Evolutionary conservation across 768 basidiomycete species (phyloP).

Genomic region (Naganishia friedmannii): DNA sequence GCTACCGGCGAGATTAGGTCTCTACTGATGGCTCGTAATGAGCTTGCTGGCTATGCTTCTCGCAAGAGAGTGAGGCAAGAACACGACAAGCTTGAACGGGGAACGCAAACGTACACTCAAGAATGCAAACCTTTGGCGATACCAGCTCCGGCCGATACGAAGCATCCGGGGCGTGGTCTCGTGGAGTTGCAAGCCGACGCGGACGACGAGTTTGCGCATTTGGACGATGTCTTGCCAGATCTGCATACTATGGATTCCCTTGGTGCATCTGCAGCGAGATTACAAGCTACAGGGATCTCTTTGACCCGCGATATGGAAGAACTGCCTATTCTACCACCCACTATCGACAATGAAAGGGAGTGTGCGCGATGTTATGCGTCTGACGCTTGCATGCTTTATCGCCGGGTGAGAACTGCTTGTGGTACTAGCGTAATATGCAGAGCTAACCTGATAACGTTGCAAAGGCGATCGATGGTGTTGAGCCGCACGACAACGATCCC

Average conservation of each 20-base stretch:
- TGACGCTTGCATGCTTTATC: constrained; percentile 90
- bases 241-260: not conserved
- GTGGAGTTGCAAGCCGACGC: not conserved
- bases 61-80: constrained; percentile 30
- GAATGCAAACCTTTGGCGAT: not conserved
- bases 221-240: constrained; percentile 33
- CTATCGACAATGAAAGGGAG: constrained; percentile 73
- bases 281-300: not conserved
- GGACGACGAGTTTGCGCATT: constrained; percentile 28
- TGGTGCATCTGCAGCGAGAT: not conserved
- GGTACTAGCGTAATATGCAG: not conserved
- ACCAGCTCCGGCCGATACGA: not conserved
- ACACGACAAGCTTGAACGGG: constrained; percentile 3
- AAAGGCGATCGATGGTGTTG: constrained; percentile 68
- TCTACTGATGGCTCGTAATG: constrained; percentile 76
- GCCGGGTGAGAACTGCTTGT: constrained; percentile 61
- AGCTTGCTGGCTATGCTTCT: constrained; percentile 69
- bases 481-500: constrained; percentile 53
- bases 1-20: constrained; percentile 78
- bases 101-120: not conserved
- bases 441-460: not conserved
- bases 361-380: constrained; percentile 79
- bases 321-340: constrained; percentile 70
- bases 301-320: constrained; percentile 26
- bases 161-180: not conserved